These are phyloP conservation scores for Musa troglodytarum DNA, from an alignment of 176 grass and related monocot species.

Conservation along the genomic window DNA sequence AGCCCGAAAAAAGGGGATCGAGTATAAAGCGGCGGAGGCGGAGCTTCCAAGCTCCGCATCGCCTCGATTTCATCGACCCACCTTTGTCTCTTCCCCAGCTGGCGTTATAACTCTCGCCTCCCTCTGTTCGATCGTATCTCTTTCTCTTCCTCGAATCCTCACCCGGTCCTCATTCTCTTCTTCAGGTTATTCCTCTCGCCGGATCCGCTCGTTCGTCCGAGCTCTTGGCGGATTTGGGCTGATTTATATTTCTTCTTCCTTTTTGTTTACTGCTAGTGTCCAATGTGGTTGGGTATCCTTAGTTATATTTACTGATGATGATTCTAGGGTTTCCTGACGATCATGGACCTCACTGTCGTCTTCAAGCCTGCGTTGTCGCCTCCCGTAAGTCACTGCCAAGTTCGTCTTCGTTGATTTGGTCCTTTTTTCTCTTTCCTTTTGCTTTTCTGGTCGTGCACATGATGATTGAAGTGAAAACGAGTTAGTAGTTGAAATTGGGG, in stretches of 20 bases:
- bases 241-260: not conserved
- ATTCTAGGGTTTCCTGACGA: conserved; percentile 1
- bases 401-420: not conserved
- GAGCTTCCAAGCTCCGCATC: not conserved
- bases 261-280: not conserved
- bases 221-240: not conserved
- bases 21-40: not conserved
- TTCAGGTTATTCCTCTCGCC: not conserved
- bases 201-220: not conserved
- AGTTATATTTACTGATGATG: not conserved
- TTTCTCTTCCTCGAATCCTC: not conserved
- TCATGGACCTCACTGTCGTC: conserved; percentile 31
- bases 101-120: not conserved
- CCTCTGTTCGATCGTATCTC: not conserved
- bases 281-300: not conserved
- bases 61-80: conserved; percentile 7
- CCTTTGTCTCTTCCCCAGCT: not conserved
- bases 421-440: not conserved
- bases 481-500: not conserved
- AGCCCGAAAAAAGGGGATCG: not conserved
- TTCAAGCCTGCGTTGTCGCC: conserved; percentile 21
- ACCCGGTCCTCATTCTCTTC: not conserved
- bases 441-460: not conserved
- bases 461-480: not conserved
- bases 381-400: not conserved